phyloP scores from a whole-genome alignment of 805 yeast genomes.

The Cyberlindnera maritima region DNA sequence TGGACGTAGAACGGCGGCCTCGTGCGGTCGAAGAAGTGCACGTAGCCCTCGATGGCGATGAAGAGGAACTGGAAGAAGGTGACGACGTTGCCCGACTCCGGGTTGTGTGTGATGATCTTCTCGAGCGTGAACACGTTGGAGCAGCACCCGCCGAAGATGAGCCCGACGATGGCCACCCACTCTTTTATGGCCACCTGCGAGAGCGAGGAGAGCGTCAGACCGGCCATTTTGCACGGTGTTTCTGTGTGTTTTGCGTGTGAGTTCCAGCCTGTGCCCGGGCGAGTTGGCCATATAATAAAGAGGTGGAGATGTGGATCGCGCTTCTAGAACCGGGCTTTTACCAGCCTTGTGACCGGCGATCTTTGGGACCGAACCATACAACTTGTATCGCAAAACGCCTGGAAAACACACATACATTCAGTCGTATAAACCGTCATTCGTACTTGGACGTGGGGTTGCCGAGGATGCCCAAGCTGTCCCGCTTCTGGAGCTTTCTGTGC shows the following conservation, averaged over 20 bases:
- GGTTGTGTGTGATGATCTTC: constrained; percentile 37
- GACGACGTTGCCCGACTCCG: constrained; percentile 46
- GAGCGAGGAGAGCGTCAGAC: constrained; percentile 15
- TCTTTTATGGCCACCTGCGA: constrained; percentile 22
- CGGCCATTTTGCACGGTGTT: background rate
- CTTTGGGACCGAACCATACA: too few species aligned
- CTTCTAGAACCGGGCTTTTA: too few species aligned
- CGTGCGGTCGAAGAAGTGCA: constrained; percentile 33
- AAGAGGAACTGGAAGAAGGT: constrained; percentile 58
- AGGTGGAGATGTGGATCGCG: too few species aligned
- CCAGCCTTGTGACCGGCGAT: background rate
- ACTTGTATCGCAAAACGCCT: background rate
- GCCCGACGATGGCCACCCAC: constrained; percentile 22
- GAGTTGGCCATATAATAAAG: too few species aligned
- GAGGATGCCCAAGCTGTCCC: constrained; percentile 14
- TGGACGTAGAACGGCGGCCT: constrained; percentile 32
- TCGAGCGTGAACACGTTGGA: constrained; percentile 66
- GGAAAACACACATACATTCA: background rate
- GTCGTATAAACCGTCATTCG: constrained; percentile 5
- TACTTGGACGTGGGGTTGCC: constrained; percentile 15
- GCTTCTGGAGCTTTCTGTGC: background rate
- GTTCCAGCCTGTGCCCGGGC: too few species aligned
- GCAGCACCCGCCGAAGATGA: constrained; percentile 74
- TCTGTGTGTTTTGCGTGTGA: too few species aligned
- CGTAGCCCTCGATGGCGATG: constrained; percentile 44